Percentiles rank a stretch among this genome's conserved stretches.
Evolutionary conservation across 2,329 filamentous ascomycete genomes (phyloP).

Genomic region (Microdochium nivale): DNA sequence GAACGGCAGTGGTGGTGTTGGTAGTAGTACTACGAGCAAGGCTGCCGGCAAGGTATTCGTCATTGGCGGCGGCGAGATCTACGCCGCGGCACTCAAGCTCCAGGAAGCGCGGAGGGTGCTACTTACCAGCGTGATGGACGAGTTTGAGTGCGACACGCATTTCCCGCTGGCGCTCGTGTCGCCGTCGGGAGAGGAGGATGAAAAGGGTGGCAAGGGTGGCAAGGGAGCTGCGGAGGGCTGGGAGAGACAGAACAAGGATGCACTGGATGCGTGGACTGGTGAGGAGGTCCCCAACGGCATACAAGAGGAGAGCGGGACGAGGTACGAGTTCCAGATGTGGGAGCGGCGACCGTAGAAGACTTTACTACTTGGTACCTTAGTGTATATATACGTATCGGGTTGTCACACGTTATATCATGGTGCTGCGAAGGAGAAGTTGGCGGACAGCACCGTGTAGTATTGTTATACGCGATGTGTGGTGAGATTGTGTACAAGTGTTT

Average conservation of each 20-base stretch:
- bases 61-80: slow-evolving; percentile 86
- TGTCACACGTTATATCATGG: too few species aligned
- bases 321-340: slow-evolving; percentile 70
- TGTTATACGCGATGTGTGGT: too few species aligned
- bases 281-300: slow-evolving; percentile 49
- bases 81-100: slow-evolving; percentile 58
- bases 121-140: slow-evolving; percentile 57
- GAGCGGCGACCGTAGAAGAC: slow-evolving; percentile 34
- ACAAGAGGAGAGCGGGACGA: slow-evolving; percentile 54
- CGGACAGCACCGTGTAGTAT: too few species aligned
- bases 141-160: slow-evolving; percentile 70
- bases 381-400: too few species aligned
- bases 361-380: neutral
- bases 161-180: slow-evolving; percentile 54
- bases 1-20: neutral
- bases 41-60: slow-evolving; percentile 61
- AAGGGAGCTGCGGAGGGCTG: slow-evolving; percentile 33
- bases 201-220: too few species aligned
- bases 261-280: slow-evolving; percentile 56
- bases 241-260: slow-evolving; percentile 40
- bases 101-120: slow-evolving; percentile 53
- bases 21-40: neutral
- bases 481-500: too few species aligned
- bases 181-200: too few species aligned
- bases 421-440: neutral